Base-by-base conservation (phyloP, 257 asterid species). In the Linaria vulgaris region DNA sequence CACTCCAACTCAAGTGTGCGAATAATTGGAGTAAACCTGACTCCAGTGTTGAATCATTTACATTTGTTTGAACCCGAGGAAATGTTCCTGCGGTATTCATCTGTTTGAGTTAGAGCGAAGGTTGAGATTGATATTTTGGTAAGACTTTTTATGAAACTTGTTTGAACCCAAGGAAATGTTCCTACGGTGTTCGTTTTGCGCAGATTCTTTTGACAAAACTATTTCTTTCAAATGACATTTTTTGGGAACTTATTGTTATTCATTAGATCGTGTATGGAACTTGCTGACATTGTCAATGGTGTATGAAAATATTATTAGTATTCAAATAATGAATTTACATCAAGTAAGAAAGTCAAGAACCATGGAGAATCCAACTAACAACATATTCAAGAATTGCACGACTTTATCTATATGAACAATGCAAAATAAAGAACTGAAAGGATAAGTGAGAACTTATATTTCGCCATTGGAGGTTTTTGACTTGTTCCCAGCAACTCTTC, bases 401-500 rank as follows among this genome's bases (percentile, higher is more conserved):
- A 46, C 11, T 54, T 45, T 15, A 50, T 24, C 43, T n/a, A 22
- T 48, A 20, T 14, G 49, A 58, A 55, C 52, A 44, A 23, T 56
- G 20, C 61, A 59, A 63, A 52, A 6, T 20, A 41, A n/a, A 53
- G 65, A 16, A 27, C 34, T 14, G 55, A 23, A 65, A 38, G 5
- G 41, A 34, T 34, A 34, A 34, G 9, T 8, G 41, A 34, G 44
- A 21, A 67, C 68, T n/a, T 49, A 78, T 44, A 61, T 56, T 65
- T 71, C 73, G 57, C 55, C 46, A 44, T 50, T 49, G 15, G 74
- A 56, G 39, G 51, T 44, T 72, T 57, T 72, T 25, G 83, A 58
- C 76, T 76, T 71, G 71, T 61, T 78, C 64, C 80, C 79, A 21
- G 83, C 67, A 53, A 79, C 67, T 74, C 96, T 85, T 71, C 55